Conservation (phyloP, 2,329 filamentous ascomycete species). For the Leptographium galeiforme region DNA sequence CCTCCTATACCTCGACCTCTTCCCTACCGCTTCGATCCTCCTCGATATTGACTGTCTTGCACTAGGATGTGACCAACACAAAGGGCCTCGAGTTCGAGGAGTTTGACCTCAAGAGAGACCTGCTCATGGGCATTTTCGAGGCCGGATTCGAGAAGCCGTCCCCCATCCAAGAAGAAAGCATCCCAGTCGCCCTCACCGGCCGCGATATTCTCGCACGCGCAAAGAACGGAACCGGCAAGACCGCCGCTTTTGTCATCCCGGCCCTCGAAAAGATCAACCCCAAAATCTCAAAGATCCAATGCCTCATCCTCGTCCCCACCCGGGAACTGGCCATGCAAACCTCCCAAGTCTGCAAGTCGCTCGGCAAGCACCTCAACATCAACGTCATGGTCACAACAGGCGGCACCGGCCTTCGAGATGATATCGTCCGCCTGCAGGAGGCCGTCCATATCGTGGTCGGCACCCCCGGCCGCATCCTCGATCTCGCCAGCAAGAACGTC, state of each 20-base stretch:
- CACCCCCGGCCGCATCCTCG: constrained; percentile 89
- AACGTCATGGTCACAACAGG: constrained; percentile 99
- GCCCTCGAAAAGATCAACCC: constrained; percentile 92
- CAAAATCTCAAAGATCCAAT: constrained; percentile 92
- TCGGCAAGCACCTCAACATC: constrained; percentile 91
- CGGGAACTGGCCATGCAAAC: constrained; percentile 96
- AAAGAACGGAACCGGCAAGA: constrained; percentile 98
- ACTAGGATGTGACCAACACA: constrained; percentile 89
- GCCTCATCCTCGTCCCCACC: constrained; percentile 89
- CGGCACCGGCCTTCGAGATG: constrained; percentile 86
- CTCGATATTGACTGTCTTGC: not conserved
- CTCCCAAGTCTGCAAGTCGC: constrained; percentile 96
- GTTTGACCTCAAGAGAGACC: constrained; percentile 84
- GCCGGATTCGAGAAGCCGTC: constrained; percentile 98
- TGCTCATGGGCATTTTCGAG: constrained; percentile 99
- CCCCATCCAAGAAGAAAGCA: constrained; percentile 97
- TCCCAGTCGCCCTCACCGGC: constrained; percentile 88
- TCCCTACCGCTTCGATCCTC: not conserved
- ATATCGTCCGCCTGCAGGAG: constrained; percentile 89
- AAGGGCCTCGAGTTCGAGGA: constrained; percentile 97
- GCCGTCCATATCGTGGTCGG: constrained; percentile 95
- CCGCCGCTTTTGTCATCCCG: constrained; percentile 93
- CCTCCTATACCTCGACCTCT: not conserved
- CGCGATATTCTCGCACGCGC: constrained; percentile 91
- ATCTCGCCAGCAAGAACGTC: constrained; percentile 90